phyloP scores from a whole-genome alignment of 2,329 filamentous ascomycete species.

The Xylaria sp. region DNA sequence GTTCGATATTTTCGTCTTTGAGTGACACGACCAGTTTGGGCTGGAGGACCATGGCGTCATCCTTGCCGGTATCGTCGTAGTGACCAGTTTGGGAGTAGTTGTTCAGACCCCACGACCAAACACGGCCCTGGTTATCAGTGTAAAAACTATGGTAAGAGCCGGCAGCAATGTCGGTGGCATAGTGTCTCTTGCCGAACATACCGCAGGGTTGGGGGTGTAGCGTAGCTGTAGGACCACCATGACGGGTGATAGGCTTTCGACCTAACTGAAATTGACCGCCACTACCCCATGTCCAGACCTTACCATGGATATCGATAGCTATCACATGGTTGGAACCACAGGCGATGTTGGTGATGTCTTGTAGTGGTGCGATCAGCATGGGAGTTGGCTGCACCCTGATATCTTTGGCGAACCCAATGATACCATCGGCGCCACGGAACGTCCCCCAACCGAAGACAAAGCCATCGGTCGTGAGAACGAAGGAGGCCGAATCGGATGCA shows the following conservation, averaged over 20 bases:
- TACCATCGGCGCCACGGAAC: conserved; percentile 68
- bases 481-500: conserved; percentile 71
- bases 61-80: conserved; percentile 69
- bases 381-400: conserved; percentile 60
- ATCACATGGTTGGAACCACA: conserved; percentile 76
- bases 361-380: conserved; percentile 63
- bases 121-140: conserved; percentile 70
- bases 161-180: conserved; percentile 64
- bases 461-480: conserved; percentile 71
- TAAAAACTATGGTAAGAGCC: conserved; percentile 79
- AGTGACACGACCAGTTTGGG: conserved; percentile 75
- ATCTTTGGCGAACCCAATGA: conserved; percentile 70
- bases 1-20: conserved; percentile 68
- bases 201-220: conserved; percentile 55
- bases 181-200: conserved; percentile 60
- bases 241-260: conserved; percentile 62
- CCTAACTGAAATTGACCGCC: conserved; percentile 81
- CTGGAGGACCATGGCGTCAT: conserved; percentile 76
- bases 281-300: conserved; percentile 79
- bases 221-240: conserved; percentile 41
- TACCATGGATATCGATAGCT: conserved; percentile 75
- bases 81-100: conserved; percentile 77
- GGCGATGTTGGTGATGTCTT: conserved; percentile 70
- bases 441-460: conserved; percentile 76
- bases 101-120: conserved; percentile 78